Conservation (phyloP, 2,329 filamentous ascomycete species). For the Cladorrhinum sp. region DNA sequence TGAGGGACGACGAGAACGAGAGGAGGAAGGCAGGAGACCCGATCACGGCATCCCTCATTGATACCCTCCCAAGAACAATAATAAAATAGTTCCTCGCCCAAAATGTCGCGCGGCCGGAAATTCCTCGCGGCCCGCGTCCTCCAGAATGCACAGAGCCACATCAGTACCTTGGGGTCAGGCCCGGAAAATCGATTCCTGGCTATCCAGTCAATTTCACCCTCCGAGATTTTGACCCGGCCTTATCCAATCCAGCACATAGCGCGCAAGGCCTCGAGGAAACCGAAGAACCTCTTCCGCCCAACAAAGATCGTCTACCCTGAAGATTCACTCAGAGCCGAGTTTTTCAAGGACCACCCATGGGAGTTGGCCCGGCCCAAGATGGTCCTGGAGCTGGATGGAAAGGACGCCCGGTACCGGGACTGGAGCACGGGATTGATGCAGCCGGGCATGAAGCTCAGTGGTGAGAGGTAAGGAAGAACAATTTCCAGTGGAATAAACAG, state of each 20-base stretch:
- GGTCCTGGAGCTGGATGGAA: conserved; percentile 80
- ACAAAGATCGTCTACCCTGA: conserved; percentile 76
- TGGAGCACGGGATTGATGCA: conserved; percentile 77
- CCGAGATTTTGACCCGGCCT: conserved; percentile 56
- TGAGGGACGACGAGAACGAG: neutral
- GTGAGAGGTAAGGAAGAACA: conserved; percentile 67
- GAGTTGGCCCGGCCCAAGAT: conserved; percentile 86
- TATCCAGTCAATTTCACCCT: conserved; percentile 47
- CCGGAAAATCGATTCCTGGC: neutral
- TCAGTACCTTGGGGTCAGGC: conserved; percentile 18
- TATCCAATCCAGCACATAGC: conserved; percentile 47
- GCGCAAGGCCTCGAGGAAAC: conserved; percentile 34
- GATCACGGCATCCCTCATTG: too few relatives aligned
- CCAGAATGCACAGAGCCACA: conserved; percentile 38
- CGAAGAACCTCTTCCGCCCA: conserved; percentile 71
- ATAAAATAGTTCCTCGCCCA: neutral
- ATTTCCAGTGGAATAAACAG: neutral
- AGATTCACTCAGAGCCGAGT: conserved; percentile 73
- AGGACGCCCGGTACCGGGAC: conserved; percentile 71
- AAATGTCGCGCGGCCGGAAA: conserved; percentile 34
- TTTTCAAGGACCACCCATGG: conserved; percentile 96
- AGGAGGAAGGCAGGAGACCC: neutral
- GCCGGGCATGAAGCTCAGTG: conserved; percentile 70
- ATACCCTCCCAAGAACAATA: neutral
- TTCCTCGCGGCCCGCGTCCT: conserved; percentile 42